Evolutionary conservation across 192 early-diverging fungal genomes (phyloP).

Genomic region (Paraglomus occultum): DNA sequence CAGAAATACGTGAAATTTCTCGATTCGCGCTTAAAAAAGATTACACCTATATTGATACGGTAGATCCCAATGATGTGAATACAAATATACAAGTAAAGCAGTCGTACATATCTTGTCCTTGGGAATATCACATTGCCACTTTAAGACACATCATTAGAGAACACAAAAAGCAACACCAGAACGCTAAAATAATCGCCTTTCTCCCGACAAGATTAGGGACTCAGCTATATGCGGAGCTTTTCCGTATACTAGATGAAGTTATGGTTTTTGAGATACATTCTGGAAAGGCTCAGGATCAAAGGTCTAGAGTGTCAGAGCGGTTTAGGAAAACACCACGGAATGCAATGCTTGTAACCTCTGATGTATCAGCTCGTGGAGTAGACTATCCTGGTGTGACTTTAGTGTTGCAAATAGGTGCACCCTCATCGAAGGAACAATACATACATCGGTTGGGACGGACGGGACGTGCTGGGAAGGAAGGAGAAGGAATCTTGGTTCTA

Average conservation of each 20-base stretch:
- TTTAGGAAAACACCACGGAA: constrained; percentile 63
- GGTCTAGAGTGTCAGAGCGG: constrained; percentile 64
- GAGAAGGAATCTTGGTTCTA: constrained; percentile 81
- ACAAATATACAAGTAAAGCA: constrained; percentile 82
- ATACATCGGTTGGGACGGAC: constrained; percentile 97
- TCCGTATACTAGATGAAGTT: constrained; percentile 47
- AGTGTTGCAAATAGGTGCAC: constrained; percentile 87
- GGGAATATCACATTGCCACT: constrained; percentile 56
- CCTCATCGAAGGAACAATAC: constrained; percentile 82
- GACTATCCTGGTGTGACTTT: constrained; percentile 93
- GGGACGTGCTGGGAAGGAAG: constrained; percentile 90
- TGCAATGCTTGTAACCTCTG: constrained; percentile 85
- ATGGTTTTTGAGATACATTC: constrained; percentile 75
- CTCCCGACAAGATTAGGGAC: constrained; percentile 77
- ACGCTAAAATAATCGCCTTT: constrained; percentile 90
- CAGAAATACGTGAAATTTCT: constrained; percentile 68
- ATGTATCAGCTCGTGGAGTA: constrained; percentile 96
- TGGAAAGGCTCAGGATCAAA: constrained; percentile 68
- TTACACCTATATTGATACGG: constrained; percentile 76
- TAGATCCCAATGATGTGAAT: constrained; percentile 80
- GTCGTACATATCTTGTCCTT: constrained; percentile 65
- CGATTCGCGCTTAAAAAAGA: constrained; percentile 57
- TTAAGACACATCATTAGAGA: constrained; percentile 66
- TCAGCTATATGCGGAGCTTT: constrained; percentile 58
- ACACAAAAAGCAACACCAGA: constrained; percentile 52